A percentile compares a stretch with the other conserved stretches of the same genome.
Conservation (phyloP, 2,329 filamentous ascomycete genomes). For the Cadophora sp. region DNA sequence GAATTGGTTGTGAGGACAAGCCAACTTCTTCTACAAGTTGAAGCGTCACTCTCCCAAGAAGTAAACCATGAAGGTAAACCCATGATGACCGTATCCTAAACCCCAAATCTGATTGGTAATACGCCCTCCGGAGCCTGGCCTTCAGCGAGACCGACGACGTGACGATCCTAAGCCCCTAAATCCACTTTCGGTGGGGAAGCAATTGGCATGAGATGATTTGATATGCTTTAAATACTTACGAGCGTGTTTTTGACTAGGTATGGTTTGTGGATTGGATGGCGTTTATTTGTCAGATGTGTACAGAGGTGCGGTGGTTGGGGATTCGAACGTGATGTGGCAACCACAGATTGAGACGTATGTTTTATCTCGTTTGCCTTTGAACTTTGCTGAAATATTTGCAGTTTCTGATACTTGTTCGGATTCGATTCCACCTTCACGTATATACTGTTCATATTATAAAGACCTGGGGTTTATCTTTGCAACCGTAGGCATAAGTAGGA, state of each 20-base stretch:
- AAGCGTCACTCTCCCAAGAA: constrained; percentile 59
- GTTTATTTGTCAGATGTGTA: constrained; percentile 23
- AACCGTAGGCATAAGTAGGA: too few relatives aligned
- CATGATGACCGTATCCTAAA: constrained; percentile 22
- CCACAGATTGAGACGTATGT: constrained; percentile 26
- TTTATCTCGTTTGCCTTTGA: not conserved
- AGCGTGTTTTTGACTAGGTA: constrained; percentile 17
- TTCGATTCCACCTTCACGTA: too few relatives aligned
- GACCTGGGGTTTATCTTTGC: too few relatives aligned
- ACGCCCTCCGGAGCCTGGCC: constrained; percentile 26
- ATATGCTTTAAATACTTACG: constrained; percentile 14
- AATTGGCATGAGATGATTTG: not conserved
- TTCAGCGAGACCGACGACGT: constrained; percentile 26
- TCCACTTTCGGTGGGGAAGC: not conserved
- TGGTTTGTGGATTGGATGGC: constrained; percentile 26
- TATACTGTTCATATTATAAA: too few relatives aligned
- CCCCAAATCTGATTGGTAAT: not conserved
- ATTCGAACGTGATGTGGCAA: constrained; percentile 15
- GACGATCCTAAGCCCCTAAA: constrained; percentile 15
- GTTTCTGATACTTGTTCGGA: constrained; percentile 4
- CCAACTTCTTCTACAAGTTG: constrained; percentile 67
- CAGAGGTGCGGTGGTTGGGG: constrained; percentile 20
- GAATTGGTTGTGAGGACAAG: constrained; percentile 72
- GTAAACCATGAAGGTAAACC: constrained; percentile 62
- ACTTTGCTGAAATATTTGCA: constrained; percentile 9